A percentile compares a stretch with the other conserved stretches of the same genome.
phyloP scores from a whole-genome alignment of 495 filamentous ascomycete species.

The Penicillium soppii region DNA sequence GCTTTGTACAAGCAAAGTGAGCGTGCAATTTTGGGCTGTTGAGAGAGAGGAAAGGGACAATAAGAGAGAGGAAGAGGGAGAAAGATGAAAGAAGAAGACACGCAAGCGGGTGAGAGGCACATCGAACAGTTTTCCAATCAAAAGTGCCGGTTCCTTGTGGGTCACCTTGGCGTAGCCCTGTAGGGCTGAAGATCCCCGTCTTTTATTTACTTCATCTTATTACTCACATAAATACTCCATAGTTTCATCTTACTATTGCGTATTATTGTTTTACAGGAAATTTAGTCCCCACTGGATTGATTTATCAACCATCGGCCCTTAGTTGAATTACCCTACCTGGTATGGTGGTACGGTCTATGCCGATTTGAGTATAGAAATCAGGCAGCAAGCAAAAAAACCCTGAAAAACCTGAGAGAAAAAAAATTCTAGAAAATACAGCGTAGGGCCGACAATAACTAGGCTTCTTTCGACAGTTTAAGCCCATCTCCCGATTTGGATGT shows the following conservation, averaged over 20 bases:
- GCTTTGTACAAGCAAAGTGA: background rate
- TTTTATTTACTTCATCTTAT: background rate
- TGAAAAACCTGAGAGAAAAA: no score
- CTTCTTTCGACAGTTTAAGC: conserved; percentile 15
- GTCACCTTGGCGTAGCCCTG: conserved; percentile 15
- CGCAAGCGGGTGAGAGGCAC: background rate
- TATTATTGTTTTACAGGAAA: background rate
- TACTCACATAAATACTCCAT: background rate
- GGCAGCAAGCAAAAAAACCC: background rate
- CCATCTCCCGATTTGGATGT: conserved; percentile 3
- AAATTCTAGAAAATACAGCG: no score
- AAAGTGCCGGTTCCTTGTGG: conserved; percentile 4
- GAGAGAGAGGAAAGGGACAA: background rate
- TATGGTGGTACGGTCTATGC: background rate
- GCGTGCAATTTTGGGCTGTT: no score
- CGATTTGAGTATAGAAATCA: background rate
- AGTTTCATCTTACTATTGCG: background rate
- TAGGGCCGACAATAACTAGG: conserved; percentile 4
- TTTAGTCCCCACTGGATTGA: background rate
- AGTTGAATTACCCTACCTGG: no score
- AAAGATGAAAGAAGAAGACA: conserved; percentile 4
- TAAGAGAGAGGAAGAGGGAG: background rate
- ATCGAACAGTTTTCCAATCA: background rate
- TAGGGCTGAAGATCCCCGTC: conserved; percentile 25
- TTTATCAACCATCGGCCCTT: background rate